A percentile compares a stretch with the other conserved stretches of the same genome.
Evolutionary conservation across 1,139 yeast species (phyloP).

Genomic region (Yamadazyma atlantica): DNA sequence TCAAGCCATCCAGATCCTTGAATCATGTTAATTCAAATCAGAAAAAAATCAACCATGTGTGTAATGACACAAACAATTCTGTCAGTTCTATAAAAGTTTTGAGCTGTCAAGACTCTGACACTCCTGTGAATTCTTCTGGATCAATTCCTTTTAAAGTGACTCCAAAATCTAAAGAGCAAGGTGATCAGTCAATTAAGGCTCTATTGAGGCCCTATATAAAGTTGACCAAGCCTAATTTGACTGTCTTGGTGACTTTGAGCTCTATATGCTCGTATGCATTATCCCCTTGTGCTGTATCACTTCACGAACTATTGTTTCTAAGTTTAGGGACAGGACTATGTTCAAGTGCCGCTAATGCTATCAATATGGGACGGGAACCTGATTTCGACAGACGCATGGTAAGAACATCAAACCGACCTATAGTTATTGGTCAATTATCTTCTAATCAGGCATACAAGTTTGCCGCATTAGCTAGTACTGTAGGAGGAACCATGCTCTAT

Average conservation of each 20-base stretch:
- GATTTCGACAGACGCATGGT: constrained; percentile 85
- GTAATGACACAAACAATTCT: constrained; percentile 11
- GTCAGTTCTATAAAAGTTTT: constrained; percentile 25
- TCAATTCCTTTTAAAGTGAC: constrained; percentile 63
- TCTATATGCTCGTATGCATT: constrained; percentile 93
- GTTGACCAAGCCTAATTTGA: constrained; percentile 83
- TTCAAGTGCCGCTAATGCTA: constrained; percentile 94
- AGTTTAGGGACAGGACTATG: constrained; percentile 85
- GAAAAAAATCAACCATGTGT: neutral
- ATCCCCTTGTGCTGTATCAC: constrained; percentile 76
- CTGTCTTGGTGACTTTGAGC: constrained; percentile 84
- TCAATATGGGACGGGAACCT: constrained; percentile 96
- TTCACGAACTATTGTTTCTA: constrained; percentile 66
- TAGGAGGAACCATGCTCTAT: constrained; percentile 70
- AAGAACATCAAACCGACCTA: constrained; percentile 86
- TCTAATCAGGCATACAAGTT: constrained; percentile 76
- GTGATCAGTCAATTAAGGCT: constrained; percentile 23
- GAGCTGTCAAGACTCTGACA: constrained; percentile 39
- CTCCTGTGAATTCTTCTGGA: constrained; percentile 6
- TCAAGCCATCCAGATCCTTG: neutral
- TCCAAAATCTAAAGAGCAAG: constrained; percentile 23
- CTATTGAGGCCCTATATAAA: constrained; percentile 64
- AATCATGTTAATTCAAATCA: neutral
- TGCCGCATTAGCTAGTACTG: constrained; percentile 69
- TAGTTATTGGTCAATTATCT: constrained; percentile 77